A percentile compares a stretch with the other conserved stretches of the same genome.
Conservation (phyloP, 257 asterid genomes). For the Fraxinus quadrangulata region DNA sequence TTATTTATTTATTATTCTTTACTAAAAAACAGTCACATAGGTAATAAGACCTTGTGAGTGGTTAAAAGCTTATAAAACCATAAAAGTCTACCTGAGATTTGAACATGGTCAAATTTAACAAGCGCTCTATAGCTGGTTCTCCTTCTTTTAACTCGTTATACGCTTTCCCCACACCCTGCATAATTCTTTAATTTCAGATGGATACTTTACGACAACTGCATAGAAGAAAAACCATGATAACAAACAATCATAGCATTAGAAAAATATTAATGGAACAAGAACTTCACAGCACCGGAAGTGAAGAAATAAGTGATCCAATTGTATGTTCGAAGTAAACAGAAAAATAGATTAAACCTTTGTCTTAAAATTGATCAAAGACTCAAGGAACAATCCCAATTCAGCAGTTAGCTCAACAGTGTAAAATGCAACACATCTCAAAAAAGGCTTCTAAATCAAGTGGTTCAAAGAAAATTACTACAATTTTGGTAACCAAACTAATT, state of each 20-base stretch:
- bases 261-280: constrained; percentile 16
- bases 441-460: neutral
- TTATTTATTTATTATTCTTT: neutral
- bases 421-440: neutral
- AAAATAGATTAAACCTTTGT: neutral
- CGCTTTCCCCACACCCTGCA: constrained; percentile 87
- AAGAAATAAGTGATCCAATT: neutral
- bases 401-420: constrained; percentile 1
- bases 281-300: constrained; percentile 6
- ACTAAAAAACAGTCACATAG: neutral
- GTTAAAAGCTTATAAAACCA: constrained; percentile 1
- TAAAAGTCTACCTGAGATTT: constrained; percentile 51
- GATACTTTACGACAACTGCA: constrained; percentile 41
- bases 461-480: neutral
- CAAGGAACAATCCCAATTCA: neutral
- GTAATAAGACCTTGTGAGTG: neutral
- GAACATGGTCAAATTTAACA: constrained; percentile 65
- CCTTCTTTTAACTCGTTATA: constrained; percentile 95
- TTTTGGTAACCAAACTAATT: neutral
- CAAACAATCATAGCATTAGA: constrained; percentile 27
- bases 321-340: constrained; percentile 7
- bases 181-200: constrained; percentile 42
- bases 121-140: constrained; percentile 92
- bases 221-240: constrained; percentile 36
- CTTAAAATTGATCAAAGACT: neutral